phyloP scores from a whole-genome alignment of 192 early-diverging fungal species.

The Phycomyces nitens region DNA sequence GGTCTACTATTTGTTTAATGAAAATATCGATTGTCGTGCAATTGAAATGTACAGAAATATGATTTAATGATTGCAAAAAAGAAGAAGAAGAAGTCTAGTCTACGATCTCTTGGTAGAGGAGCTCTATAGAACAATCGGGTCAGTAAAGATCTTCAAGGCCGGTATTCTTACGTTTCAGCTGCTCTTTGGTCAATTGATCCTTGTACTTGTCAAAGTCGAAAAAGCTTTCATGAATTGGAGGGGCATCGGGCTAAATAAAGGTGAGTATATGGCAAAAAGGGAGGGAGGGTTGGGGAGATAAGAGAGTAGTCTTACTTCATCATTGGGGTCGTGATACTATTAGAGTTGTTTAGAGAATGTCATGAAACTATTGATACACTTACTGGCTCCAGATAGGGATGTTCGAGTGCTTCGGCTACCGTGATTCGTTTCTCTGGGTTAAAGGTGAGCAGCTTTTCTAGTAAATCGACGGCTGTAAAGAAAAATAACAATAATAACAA shows the following conservation, averaged over 20 bases:
- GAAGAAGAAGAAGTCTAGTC: not conserved
- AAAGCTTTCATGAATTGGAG: slow-evolving; percentile 71
- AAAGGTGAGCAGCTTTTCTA: slow-evolving; percentile 90
- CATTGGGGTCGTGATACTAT: slow-evolving; percentile 63
- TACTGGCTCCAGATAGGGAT: slow-evolving; percentile 80
- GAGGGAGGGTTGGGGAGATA: too few species aligned
- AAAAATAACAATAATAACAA: too few species aligned
- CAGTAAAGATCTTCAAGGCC: not conserved
- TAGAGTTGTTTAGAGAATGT: slow-evolving; percentile 4
- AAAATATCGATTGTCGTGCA: too few species aligned
- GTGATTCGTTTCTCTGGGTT: slow-evolving; percentile 89
- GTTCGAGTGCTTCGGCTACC: slow-evolving; percentile 87
- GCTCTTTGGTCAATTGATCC: slow-evolving; percentile 75
- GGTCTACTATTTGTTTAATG: too few species aligned
- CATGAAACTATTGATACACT: too few species aligned
- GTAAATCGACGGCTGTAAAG: slow-evolving; percentile 72
- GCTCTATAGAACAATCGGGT: not conserved
- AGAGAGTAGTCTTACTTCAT: slow-evolving; percentile 55
- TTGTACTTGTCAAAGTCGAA: slow-evolving; percentile 88
- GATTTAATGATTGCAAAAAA: too few species aligned
- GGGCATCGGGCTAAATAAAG: slow-evolving; percentile 65
- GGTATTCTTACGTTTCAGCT: slow-evolving; percentile 72
- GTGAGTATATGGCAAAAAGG: too few species aligned
- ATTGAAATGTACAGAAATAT: too few species aligned
- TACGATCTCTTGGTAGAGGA: not conserved